These are phyloP conservation scores for Oxyria digyna DNA, from an alignment of 148 eudicot genomes.

Conservation along the genomic window DNA sequence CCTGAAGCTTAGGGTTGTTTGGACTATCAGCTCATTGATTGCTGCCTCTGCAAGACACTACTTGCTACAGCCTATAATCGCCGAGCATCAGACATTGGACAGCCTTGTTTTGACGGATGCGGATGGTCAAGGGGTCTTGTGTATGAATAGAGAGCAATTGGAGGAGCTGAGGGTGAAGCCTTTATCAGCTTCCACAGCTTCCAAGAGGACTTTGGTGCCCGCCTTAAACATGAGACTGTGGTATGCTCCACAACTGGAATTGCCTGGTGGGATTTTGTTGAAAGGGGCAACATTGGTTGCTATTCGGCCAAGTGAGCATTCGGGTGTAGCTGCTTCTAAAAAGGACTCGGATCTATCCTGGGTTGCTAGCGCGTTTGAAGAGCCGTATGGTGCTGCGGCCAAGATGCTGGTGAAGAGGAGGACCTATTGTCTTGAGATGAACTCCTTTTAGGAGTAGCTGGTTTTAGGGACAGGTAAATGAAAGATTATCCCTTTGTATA, in stretches of 20 bases:
- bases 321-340: conserved; percentile 17
- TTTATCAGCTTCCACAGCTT: conserved; percentile 48
- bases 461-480: not conserved
- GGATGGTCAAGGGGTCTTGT: conserved; percentile 70
- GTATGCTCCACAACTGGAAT: conserved; percentile 53
- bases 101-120: conserved; percentile 55
- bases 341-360: conserved; percentile 35
- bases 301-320: conserved; percentile 52
- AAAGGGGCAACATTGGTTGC: conserved; percentile 69
- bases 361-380: conserved; percentile 52
- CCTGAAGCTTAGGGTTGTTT: conserved; percentile 19
- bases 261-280: conserved; percentile 46
- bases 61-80: conserved; percentile 60
- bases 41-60: conserved; percentile 45
- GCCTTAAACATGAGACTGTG: conserved; percentile 65
- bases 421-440: conserved; percentile 74
- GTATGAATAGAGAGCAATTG: conserved; percentile 56
- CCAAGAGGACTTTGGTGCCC: conserved; percentile 56
- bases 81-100: conserved; percentile 62
- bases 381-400: conserved; percentile 47
- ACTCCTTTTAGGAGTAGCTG: conserved; percentile 34
- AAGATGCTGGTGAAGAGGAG: conserved; percentile 56
- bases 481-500: not conserved
- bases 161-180: conserved; percentile 74
- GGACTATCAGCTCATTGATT: conserved; percentile 17